Conservation (phyloP, 164 flowering plant species). For the Umbellularia californica region DNA sequence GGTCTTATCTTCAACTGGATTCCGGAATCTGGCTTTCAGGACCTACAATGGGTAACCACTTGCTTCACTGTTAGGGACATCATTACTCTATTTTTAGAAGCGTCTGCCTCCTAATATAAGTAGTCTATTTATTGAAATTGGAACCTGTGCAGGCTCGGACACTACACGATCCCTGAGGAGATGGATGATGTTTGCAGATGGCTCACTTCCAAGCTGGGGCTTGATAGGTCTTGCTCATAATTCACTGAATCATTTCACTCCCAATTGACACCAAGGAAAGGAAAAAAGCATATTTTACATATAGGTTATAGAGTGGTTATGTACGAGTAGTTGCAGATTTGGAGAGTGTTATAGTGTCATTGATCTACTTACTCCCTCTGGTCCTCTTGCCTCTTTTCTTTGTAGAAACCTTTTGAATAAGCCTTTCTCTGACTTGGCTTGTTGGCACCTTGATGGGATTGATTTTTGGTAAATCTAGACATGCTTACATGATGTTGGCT, state of each 20-base stretch:
- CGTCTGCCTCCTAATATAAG: neutral
- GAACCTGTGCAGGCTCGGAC: conserved; percentile 73
- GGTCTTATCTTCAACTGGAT: conserved; percentile 42
- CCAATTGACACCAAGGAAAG: too few species aligned
- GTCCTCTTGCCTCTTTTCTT: conserved; percentile 11
- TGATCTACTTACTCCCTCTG: conserved; percentile 16
- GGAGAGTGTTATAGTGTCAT: neutral
- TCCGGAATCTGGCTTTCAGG: conserved; percentile 46
- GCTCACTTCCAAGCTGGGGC: conserved; percentile 62
- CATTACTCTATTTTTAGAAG: neutral
- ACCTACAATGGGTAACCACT: conserved; percentile 58
- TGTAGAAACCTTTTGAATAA: conserved; percentile 6
- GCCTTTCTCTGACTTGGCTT: conserved; percentile 10
- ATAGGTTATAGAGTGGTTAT: neutral
- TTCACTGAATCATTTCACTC: neutral
- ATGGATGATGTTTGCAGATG: conserved; percentile 89
- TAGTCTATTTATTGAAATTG: neutral
- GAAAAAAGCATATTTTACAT: neutral
- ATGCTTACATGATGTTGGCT: conserved; percentile 1
- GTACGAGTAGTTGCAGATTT: neutral
- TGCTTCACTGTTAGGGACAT: neutral
- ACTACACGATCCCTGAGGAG: conserved; percentile 84
- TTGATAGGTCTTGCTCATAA: conserved; percentile 44
- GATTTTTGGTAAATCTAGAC: conserved; percentile 4
- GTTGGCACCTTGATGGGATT: conserved; percentile 16